Evolutionary conservation across 352 stramenopile genomes (phyloP).

Genomic region (Pythium insidiosum): DNA sequence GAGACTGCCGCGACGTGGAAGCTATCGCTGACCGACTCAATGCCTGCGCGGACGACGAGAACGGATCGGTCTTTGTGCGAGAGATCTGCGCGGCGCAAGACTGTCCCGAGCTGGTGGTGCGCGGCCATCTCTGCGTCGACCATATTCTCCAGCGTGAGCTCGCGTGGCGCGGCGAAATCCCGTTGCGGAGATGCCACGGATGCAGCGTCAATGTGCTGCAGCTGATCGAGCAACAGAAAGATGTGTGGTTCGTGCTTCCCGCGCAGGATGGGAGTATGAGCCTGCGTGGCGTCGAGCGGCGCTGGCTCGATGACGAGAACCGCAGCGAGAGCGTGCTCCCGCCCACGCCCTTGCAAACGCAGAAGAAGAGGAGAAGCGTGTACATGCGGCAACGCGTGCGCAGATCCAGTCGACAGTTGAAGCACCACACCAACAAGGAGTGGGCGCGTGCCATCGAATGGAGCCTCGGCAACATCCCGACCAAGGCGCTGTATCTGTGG

Average conservation of each 20-base stretch:
- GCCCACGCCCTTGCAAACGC: slow-evolving; percentile 5
- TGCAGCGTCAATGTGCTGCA: slow-evolving; percentile 37
- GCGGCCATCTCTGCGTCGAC: slow-evolving; percentile 35
- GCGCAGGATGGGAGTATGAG: slow-evolving; percentile 10
- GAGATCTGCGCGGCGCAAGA: slow-evolving; percentile 45
- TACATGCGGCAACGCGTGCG: slow-evolving; percentile 10
- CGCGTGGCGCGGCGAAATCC: slow-evolving; percentile 32
- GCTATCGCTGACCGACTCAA: slow-evolving; percentile 22
- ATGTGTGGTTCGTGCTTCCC: slow-evolving; percentile 57
- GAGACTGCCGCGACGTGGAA: slow-evolving; percentile 25
- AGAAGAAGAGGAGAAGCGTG: neutral
- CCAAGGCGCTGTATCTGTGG: slow-evolving; percentile 48
- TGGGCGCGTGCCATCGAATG: slow-evolving; percentile 44
- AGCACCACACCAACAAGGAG: slow-evolving; percentile 25
- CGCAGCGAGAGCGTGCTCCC: slow-evolving; percentile 1
- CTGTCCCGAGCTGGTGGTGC: slow-evolving; percentile 46
- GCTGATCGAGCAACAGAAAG: slow-evolving; percentile 29
- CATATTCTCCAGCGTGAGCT: slow-evolving; percentile 45
- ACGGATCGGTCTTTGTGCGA: slow-evolving; percentile 35
- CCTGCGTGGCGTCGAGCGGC: slow-evolving; percentile 22
- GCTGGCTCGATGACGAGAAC: neutral
- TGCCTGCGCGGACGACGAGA: slow-evolving; percentile 12
- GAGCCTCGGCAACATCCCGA: slow-evolving; percentile 50
- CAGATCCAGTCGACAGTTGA: slow-evolving; percentile 9
- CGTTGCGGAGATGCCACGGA: slow-evolving; percentile 37